Conservation (phyloP, 257 asterid species). For the Fraxinus excelsior region DNA sequence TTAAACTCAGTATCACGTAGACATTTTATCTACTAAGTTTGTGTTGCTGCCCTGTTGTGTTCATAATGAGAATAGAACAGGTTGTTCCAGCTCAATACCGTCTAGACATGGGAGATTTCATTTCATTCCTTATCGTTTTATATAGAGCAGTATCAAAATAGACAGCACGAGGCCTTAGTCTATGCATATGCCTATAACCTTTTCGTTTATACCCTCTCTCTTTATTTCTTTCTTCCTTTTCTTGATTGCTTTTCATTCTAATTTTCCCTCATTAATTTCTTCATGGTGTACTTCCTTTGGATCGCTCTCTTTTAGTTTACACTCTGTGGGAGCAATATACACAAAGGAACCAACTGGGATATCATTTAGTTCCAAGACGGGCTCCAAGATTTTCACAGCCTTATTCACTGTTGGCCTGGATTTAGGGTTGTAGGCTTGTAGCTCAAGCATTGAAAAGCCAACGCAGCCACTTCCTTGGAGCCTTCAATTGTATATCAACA, state of each 20-base stretch:
- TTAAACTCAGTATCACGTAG: not conserved
- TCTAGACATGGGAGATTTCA: slow-evolving; percentile 17
- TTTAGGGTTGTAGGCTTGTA: slow-evolving; percentile 53
- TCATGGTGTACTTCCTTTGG: slow-evolving; percentile 14
- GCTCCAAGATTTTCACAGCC: slow-evolving; percentile 60
- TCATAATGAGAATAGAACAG: not conserved
- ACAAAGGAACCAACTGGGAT: slow-evolving; percentile 56
- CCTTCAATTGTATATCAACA: slow-evolving; percentile 70
- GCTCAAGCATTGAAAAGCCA: slow-evolving; percentile 68
- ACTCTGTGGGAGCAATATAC: slow-evolving; percentile 46
- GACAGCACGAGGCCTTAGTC: slow-evolving; percentile 41
- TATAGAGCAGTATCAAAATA: slow-evolving; percentile 53
- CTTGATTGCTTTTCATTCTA: not conserved
- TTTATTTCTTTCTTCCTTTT: slow-evolving; percentile 13
- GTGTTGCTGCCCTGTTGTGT: not conserved
- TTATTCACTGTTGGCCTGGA: slow-evolving; percentile 68
- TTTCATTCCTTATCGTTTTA: slow-evolving; percentile 29
- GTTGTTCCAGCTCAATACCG: not conserved
- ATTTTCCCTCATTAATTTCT: slow-evolving; percentile 19
- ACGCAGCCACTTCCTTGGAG: slow-evolving; percentile 63
- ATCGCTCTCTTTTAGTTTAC: slow-evolving; percentile 9
- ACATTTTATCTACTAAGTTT: not conserved
- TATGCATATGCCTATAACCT: slow-evolving; percentile 51
- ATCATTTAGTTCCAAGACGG: slow-evolving; percentile 42
- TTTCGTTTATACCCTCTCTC: slow-evolving; percentile 9